Evolutionary conservation across 2,329 filamentous ascomycete species (phyloP), one percentile per base, ranked within the genome.

Genomic region (Fusarium sp.): DNA sequence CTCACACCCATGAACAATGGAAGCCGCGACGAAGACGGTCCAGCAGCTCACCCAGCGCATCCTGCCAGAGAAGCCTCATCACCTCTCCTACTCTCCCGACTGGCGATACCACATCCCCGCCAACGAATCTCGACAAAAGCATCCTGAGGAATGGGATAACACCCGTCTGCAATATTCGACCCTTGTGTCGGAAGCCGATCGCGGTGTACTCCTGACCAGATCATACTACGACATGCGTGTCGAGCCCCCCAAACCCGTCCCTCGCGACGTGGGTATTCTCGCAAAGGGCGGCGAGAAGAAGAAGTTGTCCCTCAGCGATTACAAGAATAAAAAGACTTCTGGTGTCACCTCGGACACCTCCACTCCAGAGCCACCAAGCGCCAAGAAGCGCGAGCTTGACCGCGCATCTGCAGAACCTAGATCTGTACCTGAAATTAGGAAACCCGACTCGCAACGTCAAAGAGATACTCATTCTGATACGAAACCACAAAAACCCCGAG

Each of bases 261-360:
- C 79, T 57, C 76, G 76, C 63, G 77, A 81, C 57, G 75, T 81
- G 64, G 76, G 73, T 70, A 76, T 80, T 63, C 81, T 85, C 62
- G 71, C 81, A 54, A 78, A 81, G 68, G 80, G 77, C 65, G 76
- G 76, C 63, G 82, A 84, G 73, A 87, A 84, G 76, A 87, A 87
- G 79, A 87, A 88, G 76, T 75, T 89, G 67, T 87, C 86, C 15
- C 77, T 89, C 63, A 87, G 84, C 76, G 87, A 89, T 75, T 89
- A 88, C 71, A 86, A 86, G 77, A 88, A 86, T 65, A 85, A 85
- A 75, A 85, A 84, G 75, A 77, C 78, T 17, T 75, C 78, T 42
- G 70, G 74, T 62, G 67, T 67, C 53, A 51, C 75, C 53, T 79
- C 81, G 11, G 75, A 78, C 10, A 81, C 81, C 15, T 79, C 81